These are phyloP conservation scores for Backusella liffmaniae DNA, from an alignment of 192 early-diverging fungal species.

Conservation along the genomic window DNA sequence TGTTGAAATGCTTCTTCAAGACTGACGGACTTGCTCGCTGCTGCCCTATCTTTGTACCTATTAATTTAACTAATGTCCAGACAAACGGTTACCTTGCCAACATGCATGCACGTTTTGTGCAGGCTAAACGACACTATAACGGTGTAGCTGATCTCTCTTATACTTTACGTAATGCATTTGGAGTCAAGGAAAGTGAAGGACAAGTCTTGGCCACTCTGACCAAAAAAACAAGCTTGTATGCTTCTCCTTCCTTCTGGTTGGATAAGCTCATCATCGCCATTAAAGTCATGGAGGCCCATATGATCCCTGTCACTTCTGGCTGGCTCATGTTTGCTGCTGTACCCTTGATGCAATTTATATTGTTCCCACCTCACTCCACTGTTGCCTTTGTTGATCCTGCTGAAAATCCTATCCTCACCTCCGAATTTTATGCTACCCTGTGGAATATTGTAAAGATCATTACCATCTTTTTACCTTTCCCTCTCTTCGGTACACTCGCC, in stretches of 20 bases:
- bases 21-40: conserved; percentile 65
- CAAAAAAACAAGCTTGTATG: neutral
- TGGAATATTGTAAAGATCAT: conserved; percentile 45
- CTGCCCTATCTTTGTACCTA: conserved; percentile 71
- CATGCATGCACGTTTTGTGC: conserved; percentile 61
- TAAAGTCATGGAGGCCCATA: conserved; percentile 52
- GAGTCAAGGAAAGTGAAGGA: conserved; percentile 6
- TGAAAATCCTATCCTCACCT: conserved; percentile 43
- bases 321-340: conserved; percentile 55
- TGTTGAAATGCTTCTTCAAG: conserved; percentile 76
- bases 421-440: conserved; percentile 40
- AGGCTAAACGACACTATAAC: conserved; percentile 73
- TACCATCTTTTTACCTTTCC: conserved; percentile 43
- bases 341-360: conserved; percentile 46
- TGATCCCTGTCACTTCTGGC: conserved; percentile 49
- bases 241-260: conserved; percentile 27
- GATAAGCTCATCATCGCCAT: conserved; percentile 42
- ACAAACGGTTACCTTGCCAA: conserved; percentile 52
- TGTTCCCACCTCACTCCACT: conserved; percentile 33
- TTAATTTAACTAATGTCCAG: conserved; percentile 61
- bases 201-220: neutral
- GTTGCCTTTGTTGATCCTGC: conserved; percentile 30
- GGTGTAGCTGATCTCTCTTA: conserved; percentile 73
- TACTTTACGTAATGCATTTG: conserved; percentile 38
- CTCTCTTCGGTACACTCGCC: conserved; percentile 42